phyloP scores from a whole-genome alignment of 176 grass and related monocot genomes.

The Carex scoparia region DNA sequence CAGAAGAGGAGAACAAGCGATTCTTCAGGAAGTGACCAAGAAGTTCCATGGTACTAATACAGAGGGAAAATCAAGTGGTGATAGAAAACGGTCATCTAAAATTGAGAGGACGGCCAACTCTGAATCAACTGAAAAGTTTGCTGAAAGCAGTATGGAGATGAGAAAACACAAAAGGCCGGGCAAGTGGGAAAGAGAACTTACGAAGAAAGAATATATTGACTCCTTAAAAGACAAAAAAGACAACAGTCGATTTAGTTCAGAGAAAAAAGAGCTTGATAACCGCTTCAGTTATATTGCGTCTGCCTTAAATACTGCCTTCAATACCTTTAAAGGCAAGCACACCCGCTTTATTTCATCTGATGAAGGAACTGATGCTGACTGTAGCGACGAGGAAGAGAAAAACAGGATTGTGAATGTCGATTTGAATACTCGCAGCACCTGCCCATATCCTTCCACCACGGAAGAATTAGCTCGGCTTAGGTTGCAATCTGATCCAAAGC shows the following conservation, averaged over 20 bases:
- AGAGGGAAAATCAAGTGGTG: conserved; percentile 15
- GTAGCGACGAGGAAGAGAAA: conserved; percentile 28
- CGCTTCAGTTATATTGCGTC: conserved; percentile 48
- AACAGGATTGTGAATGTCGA: conserved; percentile 34
- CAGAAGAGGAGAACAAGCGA: conserved; percentile 42
- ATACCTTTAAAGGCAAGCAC: conserved; percentile 49
- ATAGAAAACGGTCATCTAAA: neutral
- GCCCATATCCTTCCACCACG: conserved; percentile 83
- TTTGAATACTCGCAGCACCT: conserved; percentile 45
- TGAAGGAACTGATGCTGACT: conserved; percentile 41
- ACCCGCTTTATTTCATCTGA: conserved; percentile 70
- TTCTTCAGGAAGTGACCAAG: conserved; percentile 30
- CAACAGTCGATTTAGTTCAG: conserved; percentile 14
- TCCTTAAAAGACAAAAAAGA: conserved; percentile 40
- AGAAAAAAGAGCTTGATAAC: conserved; percentile 55
- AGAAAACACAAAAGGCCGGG: neutral
- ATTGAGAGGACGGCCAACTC: neutral
- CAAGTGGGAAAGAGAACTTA: conserved; percentile 9
- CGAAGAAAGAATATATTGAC: conserved; percentile 16
- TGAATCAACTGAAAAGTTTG: neutral
- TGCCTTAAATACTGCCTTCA: conserved; percentile 24
- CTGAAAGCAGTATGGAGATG: neutral
- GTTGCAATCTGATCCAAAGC: conserved; percentile 51
- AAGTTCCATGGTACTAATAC: conserved; percentile 27
- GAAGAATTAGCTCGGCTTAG: conserved; percentile 84